A percentile compares a stretch with the other conserved stretches of the same genome.
phyloP scores from a whole-genome alignment of 2,329 filamentous ascomycete species.

The Cyclaneusma minus region DNA sequence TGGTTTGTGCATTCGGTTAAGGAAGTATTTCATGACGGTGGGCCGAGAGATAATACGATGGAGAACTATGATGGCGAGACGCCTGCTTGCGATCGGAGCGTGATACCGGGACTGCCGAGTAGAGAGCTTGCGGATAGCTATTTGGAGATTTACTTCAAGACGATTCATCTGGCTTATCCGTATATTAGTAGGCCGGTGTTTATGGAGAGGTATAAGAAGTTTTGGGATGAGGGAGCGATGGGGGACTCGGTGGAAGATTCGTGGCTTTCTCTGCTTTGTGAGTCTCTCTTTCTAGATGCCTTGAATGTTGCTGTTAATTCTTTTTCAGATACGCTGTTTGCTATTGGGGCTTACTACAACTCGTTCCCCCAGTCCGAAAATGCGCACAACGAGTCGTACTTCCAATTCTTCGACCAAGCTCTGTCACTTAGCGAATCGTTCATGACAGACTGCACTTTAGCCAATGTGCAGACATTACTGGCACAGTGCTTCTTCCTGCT shows the following conservation, averaged over 20 bases:
- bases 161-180: conserved; percentile 1
- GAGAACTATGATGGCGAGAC: conserved; percentile 1
- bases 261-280: conserved; percentile 1
- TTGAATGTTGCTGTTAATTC: not conserved
- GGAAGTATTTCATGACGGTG: not conserved
- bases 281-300: too few species aligned
- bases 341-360: conserved; percentile 1
- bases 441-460: conserved; percentile 1
- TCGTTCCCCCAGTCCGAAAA: conserved; percentile 1
- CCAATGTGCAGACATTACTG: conserved; percentile 1
- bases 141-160: conserved; percentile 1
- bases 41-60: not conserved
- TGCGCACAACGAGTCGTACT: not conserved
- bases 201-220: not conserved
- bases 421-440: not conserved
- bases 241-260: not conserved
- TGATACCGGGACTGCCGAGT: too few species aligned
- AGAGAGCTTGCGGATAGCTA: conserved; percentile 1
- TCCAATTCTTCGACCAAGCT: not conserved
- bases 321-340: not conserved
- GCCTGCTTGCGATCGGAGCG: not conserved
- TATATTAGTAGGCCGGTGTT: not conserved
- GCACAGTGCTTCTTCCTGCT: conserved; percentile 1
- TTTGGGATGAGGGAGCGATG: not conserved
- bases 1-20: too few species aligned